Conservation (phyloP, 2,329 filamentous ascomycete species). For the Pestalotiopsis sp. region DNA sequence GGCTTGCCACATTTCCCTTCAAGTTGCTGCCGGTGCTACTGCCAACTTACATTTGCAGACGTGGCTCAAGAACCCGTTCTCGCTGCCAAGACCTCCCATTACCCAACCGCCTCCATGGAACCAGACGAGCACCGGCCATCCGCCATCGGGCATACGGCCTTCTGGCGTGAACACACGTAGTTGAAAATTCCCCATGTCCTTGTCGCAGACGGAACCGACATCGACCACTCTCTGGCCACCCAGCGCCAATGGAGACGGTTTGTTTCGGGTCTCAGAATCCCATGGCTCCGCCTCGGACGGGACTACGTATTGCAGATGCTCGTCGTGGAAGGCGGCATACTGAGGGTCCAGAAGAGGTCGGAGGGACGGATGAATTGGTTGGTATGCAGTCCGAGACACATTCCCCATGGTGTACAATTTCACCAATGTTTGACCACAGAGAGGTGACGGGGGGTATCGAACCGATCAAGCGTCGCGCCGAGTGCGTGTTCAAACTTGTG, state of each 20-base stretch:
- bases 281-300: slow-evolving; percentile 34
- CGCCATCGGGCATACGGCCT: slow-evolving; percentile 21
- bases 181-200: slow-evolving; percentile 27
- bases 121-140: slow-evolving; percentile 41
- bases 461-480: not conserved
- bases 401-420: not conserved
- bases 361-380: slow-evolving; percentile 7
- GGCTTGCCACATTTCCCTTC: not conserved
- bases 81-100: slow-evolving; percentile 34
- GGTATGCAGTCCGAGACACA: not conserved
- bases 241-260: slow-evolving; percentile 24
- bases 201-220: slow-evolving; percentile 22
- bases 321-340: slow-evolving; percentile 39
- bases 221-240: slow-evolving; percentile 24
- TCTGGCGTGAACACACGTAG: slow-evolving; percentile 34
- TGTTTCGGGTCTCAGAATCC: slow-evolving; percentile 26
- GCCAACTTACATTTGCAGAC: slow-evolving; percentile 25
- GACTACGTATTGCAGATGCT: slow-evolving; percentile 36
- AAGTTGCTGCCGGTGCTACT: not conserved
- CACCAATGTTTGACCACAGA: not conserved
- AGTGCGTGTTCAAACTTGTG: not conserved
- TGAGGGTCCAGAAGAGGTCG: slow-evolving; percentile 34
- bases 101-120: slow-evolving; percentile 43
- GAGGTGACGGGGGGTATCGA: not conserved
- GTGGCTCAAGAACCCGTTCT: slow-evolving; percentile 34